These are phyloP conservation scores for Leccinum insolens DNA, from an alignment of 1,284 basidiomycete genomes.

Conservation along the genomic window DNA sequence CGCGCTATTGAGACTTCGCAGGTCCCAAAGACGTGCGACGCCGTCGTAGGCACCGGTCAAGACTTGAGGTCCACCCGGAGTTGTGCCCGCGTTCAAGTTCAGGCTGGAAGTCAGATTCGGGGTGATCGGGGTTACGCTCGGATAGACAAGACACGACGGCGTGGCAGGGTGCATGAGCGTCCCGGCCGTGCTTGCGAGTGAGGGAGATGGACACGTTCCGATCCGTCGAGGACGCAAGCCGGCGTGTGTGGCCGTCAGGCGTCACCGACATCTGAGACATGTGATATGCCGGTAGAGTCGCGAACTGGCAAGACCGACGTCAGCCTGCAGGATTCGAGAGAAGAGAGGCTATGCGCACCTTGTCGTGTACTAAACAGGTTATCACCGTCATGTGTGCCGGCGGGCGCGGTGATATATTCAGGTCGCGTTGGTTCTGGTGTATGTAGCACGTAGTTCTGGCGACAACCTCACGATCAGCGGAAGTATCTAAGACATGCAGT, in stretches of 20 bases:
- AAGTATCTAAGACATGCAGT: too few species aligned
- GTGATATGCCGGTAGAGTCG: too few species aligned
- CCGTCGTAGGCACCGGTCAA: conserved; percentile 86
- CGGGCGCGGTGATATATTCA: too few species aligned
- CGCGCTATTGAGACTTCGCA: conserved; percentile 67
- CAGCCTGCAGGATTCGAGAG: too few species aligned
- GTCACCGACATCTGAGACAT: conserved; percentile 32
- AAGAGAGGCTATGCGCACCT: too few species aligned
- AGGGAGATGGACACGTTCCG: conserved; percentile 61
- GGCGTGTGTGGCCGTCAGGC: conserved; percentile 39
- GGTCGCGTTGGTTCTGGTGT: too few species aligned
- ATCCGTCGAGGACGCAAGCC: conserved; percentile 68
- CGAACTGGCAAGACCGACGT: too few species aligned
- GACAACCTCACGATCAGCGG: too few species aligned
- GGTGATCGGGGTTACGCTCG: conserved; percentile 7
- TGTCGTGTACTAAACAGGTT: too few species aligned
- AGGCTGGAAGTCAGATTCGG: conserved; percentile 7
- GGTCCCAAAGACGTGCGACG: conserved; percentile 84
- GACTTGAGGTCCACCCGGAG: conserved; percentile 46
- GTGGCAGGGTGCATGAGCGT: conserved; percentile 71
- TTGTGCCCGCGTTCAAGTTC: not conserved
- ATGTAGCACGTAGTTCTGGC: too few species aligned
- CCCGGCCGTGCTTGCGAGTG: conserved; percentile 47
- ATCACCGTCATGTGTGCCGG: too few species aligned
- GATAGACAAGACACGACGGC: conserved; percentile 72